phyloP scores from a whole-genome alignment of 225 moss, liverwort and hornwort genomes.

The Thuidium tamariscinum region DNA sequence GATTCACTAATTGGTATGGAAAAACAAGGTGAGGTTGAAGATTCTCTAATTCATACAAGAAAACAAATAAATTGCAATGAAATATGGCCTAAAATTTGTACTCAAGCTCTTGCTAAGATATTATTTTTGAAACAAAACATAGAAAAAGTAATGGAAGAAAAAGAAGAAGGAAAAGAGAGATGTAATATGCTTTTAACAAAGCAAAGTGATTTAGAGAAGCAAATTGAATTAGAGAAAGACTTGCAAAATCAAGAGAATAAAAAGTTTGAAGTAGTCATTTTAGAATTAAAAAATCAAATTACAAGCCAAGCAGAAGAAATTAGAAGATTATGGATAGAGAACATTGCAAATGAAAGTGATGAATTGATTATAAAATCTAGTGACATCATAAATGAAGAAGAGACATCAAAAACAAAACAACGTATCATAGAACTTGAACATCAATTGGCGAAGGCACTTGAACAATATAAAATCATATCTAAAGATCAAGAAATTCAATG shows the following conservation, averaged over 20 bases:
- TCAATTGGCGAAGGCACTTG: background rate
- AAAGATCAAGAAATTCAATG: background rate
- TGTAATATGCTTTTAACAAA: background rate
- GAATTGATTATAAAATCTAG: background rate
- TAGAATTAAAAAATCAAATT: background rate
- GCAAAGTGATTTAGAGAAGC: background rate
- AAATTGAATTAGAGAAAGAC: background rate
- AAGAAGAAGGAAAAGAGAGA: background rate
- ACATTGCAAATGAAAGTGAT: background rate
- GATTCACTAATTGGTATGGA: background rate
- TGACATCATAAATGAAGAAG: background rate
- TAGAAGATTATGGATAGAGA: slow-evolving; percentile 15
- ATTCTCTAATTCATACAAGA: background rate
- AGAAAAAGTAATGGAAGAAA: background rate
- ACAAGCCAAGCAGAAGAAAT: slow-evolving; percentile 18
- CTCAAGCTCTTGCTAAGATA: background rate
- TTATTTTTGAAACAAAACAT: background rate
- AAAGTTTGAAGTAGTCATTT: background rate
- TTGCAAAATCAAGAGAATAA: background rate
- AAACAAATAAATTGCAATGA: background rate
- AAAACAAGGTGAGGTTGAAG: background rate
- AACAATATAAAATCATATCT: background rate
- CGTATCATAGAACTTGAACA: background rate
- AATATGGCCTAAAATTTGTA: background rate
- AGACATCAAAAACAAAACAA: background rate